Percentiles rank a stretch among this genome's conserved stretches.
Conservation (phyloP, 1,284 basidiomycete genomes). For the Ustilago curta region DNA sequence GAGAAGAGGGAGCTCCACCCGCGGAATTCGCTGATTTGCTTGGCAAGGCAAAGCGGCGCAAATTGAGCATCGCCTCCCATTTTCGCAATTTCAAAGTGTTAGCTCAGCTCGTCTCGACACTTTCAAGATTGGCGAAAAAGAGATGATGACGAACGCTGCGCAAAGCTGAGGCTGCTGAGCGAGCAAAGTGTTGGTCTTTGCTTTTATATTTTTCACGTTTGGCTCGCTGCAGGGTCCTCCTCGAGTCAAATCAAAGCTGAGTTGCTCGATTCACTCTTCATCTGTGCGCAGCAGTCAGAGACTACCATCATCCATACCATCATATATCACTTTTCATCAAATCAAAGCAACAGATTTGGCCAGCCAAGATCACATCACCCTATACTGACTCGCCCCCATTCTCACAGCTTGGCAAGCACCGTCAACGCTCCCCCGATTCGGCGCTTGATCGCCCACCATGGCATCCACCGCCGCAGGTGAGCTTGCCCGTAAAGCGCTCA, state of each 20-base stretch:
- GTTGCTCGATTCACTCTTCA: neutral
- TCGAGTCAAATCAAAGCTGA: neutral
- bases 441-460: slow-evolving; percentile 9
- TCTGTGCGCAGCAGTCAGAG: neutral
- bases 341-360: too few relatives aligned
- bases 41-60: too few relatives aligned
- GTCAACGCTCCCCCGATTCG: neutral
- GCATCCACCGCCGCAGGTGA: slow-evolving; percentile 37
- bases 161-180: too few relatives aligned
- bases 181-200: slow-evolving; percentile 8
- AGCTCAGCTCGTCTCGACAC: neutral
- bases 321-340: neutral
- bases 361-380: too few relatives aligned
- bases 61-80: too few relatives aligned
- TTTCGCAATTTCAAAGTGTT: neutral
- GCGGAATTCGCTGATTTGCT: neutral
- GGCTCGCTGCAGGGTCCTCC: slow-evolving; percentile 9
- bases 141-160: too few relatives aligned
- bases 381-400: too few relatives aligned
- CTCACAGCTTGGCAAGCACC: neutral
- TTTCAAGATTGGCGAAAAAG: neutral
- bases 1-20: too few relatives aligned
- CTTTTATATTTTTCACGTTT: neutral
- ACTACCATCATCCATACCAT: neutral
- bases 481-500: slow-evolving; percentile 54